Evolutionary conservation across 257 asterid species (phyloP), one percentile per base, ranked within the genome.

Genomic region (Przewalskia tangutica): DNA sequence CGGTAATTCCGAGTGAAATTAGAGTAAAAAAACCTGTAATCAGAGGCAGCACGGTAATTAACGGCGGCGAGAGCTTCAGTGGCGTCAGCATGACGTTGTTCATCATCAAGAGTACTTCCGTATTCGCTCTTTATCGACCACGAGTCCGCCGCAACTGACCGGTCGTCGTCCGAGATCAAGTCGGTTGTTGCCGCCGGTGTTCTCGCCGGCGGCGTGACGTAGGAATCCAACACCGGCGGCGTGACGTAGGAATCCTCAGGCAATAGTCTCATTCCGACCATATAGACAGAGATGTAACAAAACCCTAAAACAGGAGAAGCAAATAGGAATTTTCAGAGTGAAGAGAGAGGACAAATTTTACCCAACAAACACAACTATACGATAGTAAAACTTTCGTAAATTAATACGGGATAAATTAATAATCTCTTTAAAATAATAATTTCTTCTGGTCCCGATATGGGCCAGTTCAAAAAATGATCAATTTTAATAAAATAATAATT

Each of bases 101-200:
- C 99, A 83, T 94, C 98, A 82, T 96, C 99, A 8, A 94, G 98
- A 78, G 98, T 96, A 85, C 98, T 96, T 18, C 98, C 99, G 58
- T 96, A 96, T 79, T 96, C 99, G 84, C 99, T 96, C 91, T 94
- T 94, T 55, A 96, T 96, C 34, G 99, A 94, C 98, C 98, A 96
- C 0, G 99, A 96, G 89, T 96, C 98, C 10, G 99, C 98, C 68
- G 99, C 97, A 4, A 94, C 86, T 20, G 99, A 96, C 59, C 98
- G 97, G 81, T 96, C 99, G 81, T 96, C 99, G 85, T 96, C 99
- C 53, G 98, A 96, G 80, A 93, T 91, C 88, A 94, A 91, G 90
- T 96, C 98, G 18, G 88, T 84, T 70, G 93, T 83, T 16, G 95
- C 84, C 34, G 91, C 88, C 36, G 4, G 9, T 85, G 89, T 91